phyloP scores from a whole-genome alignment of 2,329 filamentous ascomycete species.

The Orbilia blumenaviensis region DNA sequence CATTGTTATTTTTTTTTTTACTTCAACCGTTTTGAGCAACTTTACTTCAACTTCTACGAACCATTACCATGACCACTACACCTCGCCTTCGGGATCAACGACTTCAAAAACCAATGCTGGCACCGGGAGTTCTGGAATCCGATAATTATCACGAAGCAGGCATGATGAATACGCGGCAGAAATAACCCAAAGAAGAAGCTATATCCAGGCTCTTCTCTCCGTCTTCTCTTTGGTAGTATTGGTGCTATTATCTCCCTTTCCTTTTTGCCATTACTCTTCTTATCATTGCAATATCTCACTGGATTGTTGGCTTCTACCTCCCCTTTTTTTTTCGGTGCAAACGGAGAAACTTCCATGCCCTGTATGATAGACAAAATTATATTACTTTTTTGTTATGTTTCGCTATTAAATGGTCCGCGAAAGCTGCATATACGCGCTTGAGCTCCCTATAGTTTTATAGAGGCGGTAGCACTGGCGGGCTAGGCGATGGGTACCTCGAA shows the following conservation, averaged over 20 bases:
- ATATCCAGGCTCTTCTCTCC: not conserved
- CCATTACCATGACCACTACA: not conserved
- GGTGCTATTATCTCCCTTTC: conserved; percentile 16
- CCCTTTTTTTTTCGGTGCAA: not conserved
- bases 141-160: not conserved
- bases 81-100: conserved; percentile 2
- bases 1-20: not conserved
- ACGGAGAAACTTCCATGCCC: conserved; percentile 22
- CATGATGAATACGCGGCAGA: not conserved
- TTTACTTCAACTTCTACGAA: conserved; percentile 4
- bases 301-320: not conserved
- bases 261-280: not conserved
- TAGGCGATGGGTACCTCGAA: no score
- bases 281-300: conserved; percentile 7
- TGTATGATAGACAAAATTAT: conserved; percentile 49
- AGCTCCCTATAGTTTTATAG: no score
- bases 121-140: not conserved
- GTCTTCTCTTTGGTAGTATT: conserved; percentile 8
- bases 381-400: not conserved
- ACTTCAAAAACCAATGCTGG: not conserved
- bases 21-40: not conserved
- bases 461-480: no score
- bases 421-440: no score
- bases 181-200: not conserved
- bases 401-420: not conserved